phyloP scores from a whole-genome alignment of 371 early-diverging fungal species.

The Mucor saturninus region DNA sequence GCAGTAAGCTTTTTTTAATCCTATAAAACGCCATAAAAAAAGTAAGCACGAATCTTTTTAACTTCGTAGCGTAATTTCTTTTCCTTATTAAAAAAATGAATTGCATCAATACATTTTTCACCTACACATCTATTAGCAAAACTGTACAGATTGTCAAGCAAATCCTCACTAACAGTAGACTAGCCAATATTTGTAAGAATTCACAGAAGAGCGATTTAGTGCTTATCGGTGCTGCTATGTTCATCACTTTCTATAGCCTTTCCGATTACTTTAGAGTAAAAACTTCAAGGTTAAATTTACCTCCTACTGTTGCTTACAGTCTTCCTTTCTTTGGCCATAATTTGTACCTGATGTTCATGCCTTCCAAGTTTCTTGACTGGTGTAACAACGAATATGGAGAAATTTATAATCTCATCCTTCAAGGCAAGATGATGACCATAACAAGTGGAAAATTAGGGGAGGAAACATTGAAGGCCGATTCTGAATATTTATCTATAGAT shows the following conservation, averaged over 20 bases:
- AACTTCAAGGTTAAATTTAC: conserved; percentile 28
- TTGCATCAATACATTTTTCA: background rate
- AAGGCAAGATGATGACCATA: conserved; percentile 31
- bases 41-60: too few species aligned
- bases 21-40: too few species aligned
- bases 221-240: conserved; percentile 32
- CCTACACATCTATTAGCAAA: conserved; percentile 13
- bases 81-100: background rate
- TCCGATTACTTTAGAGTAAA: conserved; percentile 23
- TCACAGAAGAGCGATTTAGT: conserved; percentile 34
- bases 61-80: too few species aligned
- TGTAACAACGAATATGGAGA: conserved; percentile 42
- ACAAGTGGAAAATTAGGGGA: conserved; percentile 33
- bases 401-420: conserved; percentile 32
- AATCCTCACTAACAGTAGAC: conserved; percentile 4
- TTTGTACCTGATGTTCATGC: conserved; percentile 27
- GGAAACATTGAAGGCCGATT: conserved; percentile 36
- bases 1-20: too few species aligned
- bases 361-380: conserved; percentile 42
- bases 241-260: conserved; percentile 35
- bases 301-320: conserved; percentile 40
- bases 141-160: conserved; percentile 11
- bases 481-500: conserved; percentile 30
- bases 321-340: conserved; percentile 44
- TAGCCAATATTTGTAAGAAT: conserved; percentile 20